phyloP scores from a whole-genome alignment of 805 yeast genomes.

The Ogataea angusta region DNA sequence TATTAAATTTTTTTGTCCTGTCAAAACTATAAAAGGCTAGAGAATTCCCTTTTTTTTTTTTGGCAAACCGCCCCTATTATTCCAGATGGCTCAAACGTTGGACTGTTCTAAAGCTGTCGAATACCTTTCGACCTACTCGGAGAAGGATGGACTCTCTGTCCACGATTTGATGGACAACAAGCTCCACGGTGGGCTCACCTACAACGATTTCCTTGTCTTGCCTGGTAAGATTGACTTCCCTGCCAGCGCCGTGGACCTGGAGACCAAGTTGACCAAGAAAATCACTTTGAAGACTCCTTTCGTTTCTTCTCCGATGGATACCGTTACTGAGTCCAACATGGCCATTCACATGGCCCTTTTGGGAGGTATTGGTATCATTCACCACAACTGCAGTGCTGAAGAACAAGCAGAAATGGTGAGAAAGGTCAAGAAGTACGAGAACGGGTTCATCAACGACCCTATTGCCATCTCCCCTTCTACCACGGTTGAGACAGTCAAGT shows the following conservation, averaged over 20 bases:
- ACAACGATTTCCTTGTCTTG: slow-evolving; percentile 90
- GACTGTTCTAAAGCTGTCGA: slow-evolving; percentile 63
- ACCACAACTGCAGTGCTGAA: slow-evolving; percentile 94
- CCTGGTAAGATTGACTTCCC: slow-evolving; percentile 95
- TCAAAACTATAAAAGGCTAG: slow-evolving; percentile 8
- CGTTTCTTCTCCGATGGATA: slow-evolving; percentile 98
- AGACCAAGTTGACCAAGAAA: slow-evolving; percentile 85
- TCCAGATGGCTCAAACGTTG: slow-evolving; percentile 9
- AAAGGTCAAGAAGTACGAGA: slow-evolving; percentile 94
- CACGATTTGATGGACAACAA: slow-evolving; percentile 85
- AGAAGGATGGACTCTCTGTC: slow-evolving; percentile 83
- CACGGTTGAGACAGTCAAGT: slow-evolving; percentile 79
- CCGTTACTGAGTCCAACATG: slow-evolving; percentile 96
- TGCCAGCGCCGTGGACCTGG: slow-evolving; percentile 71
- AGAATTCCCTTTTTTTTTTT: slow-evolving; percentile 15
- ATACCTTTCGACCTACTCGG: slow-evolving; percentile 58
- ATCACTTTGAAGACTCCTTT: slow-evolving; percentile 91
- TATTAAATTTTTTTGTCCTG: slow-evolving; percentile 4
- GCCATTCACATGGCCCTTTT: slow-evolving; percentile 97
- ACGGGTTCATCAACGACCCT: slow-evolving; percentile 95
- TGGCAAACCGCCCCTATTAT: slow-evolving; percentile 26
- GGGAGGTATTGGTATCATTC: slow-evolving; percentile 98
- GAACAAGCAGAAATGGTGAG: slow-evolving; percentile 99
- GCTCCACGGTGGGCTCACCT: slow-evolving; percentile 92
- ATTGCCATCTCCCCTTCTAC: slow-evolving; percentile 73